These are phyloP conservation scores for Staphylotrichum longicolle DNA, from an alignment of 495 filamentous ascomycete species.

Conservation along the genomic window DNA sequence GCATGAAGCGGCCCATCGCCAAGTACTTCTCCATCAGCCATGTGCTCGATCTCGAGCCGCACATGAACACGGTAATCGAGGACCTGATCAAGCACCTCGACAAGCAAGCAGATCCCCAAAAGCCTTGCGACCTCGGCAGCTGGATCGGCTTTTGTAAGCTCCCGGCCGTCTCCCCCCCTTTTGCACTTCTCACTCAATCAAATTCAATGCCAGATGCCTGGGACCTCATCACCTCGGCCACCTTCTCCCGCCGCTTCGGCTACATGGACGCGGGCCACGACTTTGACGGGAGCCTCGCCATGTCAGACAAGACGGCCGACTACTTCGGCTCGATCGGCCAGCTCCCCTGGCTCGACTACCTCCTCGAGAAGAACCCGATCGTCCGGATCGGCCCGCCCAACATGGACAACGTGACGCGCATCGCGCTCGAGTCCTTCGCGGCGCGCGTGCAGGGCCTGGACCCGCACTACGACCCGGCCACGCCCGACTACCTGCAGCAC, in stretches of 20 bases:
- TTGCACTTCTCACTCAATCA: background rate
- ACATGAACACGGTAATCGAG: constrained; percentile 35
- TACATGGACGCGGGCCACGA: constrained; percentile 42
- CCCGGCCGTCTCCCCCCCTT: background rate
- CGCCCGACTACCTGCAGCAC: constrained; percentile 30
- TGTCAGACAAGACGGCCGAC: constrained; percentile 42
- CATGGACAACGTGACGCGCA: constrained; percentile 21
- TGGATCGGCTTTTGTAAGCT: constrained; percentile 36
- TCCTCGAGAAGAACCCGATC: constrained; percentile 49
- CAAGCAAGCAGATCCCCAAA: constrained; percentile 24
- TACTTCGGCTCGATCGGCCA: constrained; percentile 45
- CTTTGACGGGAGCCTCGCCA: constrained; percentile 38
- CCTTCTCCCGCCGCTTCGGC: constrained; percentile 40
- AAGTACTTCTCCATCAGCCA: constrained; percentile 38
- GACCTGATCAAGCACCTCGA: constrained; percentile 37
- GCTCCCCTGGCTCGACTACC: constrained; percentile 48
- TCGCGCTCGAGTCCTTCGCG: constrained; percentile 17
- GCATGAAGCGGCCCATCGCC: constrained; percentile 37
- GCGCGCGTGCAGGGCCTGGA: constrained; percentile 23
- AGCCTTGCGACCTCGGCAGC: constrained; percentile 33
- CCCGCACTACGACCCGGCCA: constrained; percentile 15
- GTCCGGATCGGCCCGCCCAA: constrained; percentile 34
- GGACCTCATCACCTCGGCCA: constrained; percentile 35
- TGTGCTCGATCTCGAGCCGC: constrained; percentile 36
- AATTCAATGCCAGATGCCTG: constrained; percentile 29